Percentiles rank a stretch among this genome's conserved stretches.
These are phyloP conservation scores for Colletotrichum filicis DNA, from an alignment of 2,329 filamentous ascomycete species.

Conservation along the genomic window DNA sequence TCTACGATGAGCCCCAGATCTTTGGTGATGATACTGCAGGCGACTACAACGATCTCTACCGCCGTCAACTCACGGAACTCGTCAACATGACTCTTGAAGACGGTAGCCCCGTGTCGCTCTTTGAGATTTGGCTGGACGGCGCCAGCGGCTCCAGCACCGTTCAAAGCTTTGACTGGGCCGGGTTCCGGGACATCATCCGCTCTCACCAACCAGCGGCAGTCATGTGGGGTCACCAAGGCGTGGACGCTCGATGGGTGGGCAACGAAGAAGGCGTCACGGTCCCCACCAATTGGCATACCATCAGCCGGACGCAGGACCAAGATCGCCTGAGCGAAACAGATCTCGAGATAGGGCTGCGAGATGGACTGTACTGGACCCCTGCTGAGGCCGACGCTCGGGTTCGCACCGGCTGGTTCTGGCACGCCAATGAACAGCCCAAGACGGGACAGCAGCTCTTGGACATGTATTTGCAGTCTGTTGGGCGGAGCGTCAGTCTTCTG, in stretches of 20 bases:
- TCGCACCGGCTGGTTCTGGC: constrained; percentile 43
- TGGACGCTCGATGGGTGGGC: constrained; percentile 45
- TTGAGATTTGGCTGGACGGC: constrained; percentile 47
- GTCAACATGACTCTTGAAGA: no score
- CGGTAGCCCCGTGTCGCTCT: constrained; percentile 43
- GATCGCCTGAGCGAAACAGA: no score
- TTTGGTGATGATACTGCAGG: no score
- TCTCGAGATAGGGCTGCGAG: no score
- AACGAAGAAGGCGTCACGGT: constrained; percentile 43
- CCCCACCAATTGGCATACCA: no score
- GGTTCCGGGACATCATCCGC: constrained; percentile 26
- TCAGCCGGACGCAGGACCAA: no score
- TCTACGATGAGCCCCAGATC: no score
- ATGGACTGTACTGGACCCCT: constrained; percentile 43
- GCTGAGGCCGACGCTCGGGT: constrained; percentile 43
- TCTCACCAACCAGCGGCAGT: constrained; percentile 41
- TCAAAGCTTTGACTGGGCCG: constrained; percentile 44
- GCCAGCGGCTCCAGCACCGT: constrained; percentile 43
- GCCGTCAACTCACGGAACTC: no score
- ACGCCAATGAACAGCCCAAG: constrained; percentile 40
- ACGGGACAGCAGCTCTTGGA: constrained; percentile 38
- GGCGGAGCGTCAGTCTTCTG: constrained; percentile 38
- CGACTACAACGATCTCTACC: no score
- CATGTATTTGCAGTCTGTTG: constrained; percentile 43
- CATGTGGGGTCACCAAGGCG: constrained; percentile 46